Percentiles rank a stretch among this genome's conserved stretches.
phyloP scores from a whole-genome alignment of 169 alveolate genomes.

The Miamiensis avidus region DNA sequence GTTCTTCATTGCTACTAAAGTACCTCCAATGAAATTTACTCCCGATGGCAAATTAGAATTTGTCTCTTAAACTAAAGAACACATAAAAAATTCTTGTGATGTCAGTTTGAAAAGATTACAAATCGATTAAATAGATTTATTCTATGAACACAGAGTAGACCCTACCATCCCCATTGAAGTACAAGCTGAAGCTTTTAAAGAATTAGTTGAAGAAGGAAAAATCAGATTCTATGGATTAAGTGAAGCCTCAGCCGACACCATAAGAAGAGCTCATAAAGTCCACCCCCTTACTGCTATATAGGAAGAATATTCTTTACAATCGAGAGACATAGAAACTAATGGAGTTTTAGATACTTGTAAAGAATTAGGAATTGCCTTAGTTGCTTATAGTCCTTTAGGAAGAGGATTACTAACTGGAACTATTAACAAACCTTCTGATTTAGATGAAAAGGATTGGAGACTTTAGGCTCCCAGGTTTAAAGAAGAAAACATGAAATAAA shows the following conservation, averaged over 20 bases:
- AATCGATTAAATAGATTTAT: constrained; percentile 1
- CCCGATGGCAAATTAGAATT: neutral
- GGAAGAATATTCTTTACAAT: neutral
- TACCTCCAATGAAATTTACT: neutral
- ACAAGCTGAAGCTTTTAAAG: neutral
- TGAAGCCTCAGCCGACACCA: neutral
- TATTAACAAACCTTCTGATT: neutral
- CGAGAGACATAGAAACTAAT: constrained; percentile 1
- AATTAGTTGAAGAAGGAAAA: constrained; percentile 4
- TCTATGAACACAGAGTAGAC: neutral
- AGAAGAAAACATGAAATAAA: constrained; percentile 6
- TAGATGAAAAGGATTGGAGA: neutral
- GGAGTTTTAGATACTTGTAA: neutral
- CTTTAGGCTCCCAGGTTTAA: neutral
- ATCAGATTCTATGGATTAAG: neutral
- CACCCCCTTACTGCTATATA: constrained; percentile 2
- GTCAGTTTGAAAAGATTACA: constrained; percentile 1
- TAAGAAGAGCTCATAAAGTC: constrained; percentile 12
- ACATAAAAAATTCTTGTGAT: neutral
- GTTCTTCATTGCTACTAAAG: constrained; percentile 1
- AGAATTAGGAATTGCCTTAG: constrained; percentile 11
- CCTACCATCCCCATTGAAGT: neutral
- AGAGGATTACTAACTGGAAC: constrained; percentile 1
- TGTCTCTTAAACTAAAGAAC: neutral
- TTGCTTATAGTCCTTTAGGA: constrained; percentile 13